Percentiles rank a stretch among this genome's conserved stretches.
Evolutionary conservation across 176 grass and related monocot species (phyloP).

Genomic region (Bromus sterilis): DNA sequence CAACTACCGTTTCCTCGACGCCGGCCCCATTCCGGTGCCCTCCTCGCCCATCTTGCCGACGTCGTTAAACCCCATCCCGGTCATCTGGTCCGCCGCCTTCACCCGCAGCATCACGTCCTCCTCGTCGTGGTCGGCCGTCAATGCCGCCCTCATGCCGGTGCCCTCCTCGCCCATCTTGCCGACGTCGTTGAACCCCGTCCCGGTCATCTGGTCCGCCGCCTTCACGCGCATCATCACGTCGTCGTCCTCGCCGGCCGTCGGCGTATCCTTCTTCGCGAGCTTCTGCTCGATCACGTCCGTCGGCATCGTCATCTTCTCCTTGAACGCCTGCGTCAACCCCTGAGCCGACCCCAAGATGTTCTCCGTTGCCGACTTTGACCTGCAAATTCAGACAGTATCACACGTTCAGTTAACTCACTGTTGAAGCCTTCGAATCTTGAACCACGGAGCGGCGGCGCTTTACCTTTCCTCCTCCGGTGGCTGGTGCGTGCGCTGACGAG

Average conservation of each 20-base stretch:
- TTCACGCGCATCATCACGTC: slow-evolving; percentile 22
- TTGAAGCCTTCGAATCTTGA: not conserved
- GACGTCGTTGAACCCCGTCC: slow-evolving; percentile 38
- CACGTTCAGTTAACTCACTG: not conserved
- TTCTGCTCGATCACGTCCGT: slow-evolving; percentile 36
- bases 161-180: slow-evolving; percentile 32
- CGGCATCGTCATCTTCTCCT: slow-evolving; percentile 37
- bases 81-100: slow-evolving; percentile 40
- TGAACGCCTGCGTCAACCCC: slow-evolving; percentile 9
- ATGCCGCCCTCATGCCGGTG: slow-evolving; percentile 1
- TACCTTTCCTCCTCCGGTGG: slow-evolving; percentile 26
- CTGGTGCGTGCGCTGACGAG: not conserved
- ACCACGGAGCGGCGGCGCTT: not conserved
- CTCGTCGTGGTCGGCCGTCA: not conserved
- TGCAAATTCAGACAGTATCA: not conserved
- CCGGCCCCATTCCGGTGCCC: slow-evolving; percentile 22
- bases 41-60: slow-evolving; percentile 27
- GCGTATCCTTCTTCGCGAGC: not conserved
- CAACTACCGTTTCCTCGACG: too few species aligned
- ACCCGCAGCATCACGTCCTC: slow-evolving; percentile 26
- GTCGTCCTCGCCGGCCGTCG: not conserved
- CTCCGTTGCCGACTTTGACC: slow-evolving; percentile 16
- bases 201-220: slow-evolving; percentile 36
- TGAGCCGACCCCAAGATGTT: slow-evolving; percentile 28
- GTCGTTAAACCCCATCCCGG: slow-evolving; percentile 36